Conservation (phyloP, 2,329 filamentous ascomycete genomes). For the Stagonosporopsis rhizophila region DNA sequence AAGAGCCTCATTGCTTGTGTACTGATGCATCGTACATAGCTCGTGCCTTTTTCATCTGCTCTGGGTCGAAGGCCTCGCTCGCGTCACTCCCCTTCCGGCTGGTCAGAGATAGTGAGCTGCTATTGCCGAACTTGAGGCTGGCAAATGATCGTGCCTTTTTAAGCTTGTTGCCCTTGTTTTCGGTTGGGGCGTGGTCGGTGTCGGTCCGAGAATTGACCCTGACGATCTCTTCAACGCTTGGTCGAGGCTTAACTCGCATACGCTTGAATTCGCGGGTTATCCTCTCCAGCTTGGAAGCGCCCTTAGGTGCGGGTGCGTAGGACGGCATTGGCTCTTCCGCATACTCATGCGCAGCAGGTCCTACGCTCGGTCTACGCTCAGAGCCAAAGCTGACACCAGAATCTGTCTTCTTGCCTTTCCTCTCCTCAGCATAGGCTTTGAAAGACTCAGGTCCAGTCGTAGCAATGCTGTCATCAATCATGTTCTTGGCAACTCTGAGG, state of each 20-base stretch:
- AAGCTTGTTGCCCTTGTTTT: constrained; percentile 43
- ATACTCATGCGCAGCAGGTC: constrained; percentile 34
- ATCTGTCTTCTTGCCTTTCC: constrained; percentile 65
- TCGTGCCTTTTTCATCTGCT: constrained; percentile 48
- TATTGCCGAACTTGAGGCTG: constrained; percentile 39
- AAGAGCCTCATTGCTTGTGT: constrained; percentile 19
- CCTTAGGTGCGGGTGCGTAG: constrained; percentile 34
- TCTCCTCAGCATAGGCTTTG: constrained; percentile 40
- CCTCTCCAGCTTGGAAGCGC: constrained; percentile 63
- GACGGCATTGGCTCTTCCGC: constrained; percentile 28
- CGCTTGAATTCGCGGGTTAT: constrained; percentile 66
- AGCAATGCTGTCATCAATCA: constrained; percentile 66
- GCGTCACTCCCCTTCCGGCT: constrained; percentile 46
- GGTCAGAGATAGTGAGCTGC: constrained; percentile 41
- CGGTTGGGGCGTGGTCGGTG: constrained; percentile 27
- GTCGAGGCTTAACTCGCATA: constrained; percentile 61
- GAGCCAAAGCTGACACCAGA: constrained; percentile 68
- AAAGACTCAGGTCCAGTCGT: constrained; percentile 51
- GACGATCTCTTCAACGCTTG: constrained; percentile 59
- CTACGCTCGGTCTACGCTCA: constrained; percentile 42
- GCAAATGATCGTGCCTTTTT: constrained; percentile 49
- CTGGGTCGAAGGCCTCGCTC: constrained; percentile 40
- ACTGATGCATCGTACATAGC: constrained; percentile 44
- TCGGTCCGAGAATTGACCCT: constrained; percentile 36
- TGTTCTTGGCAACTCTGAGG: constrained; percentile 63